Evolutionary conservation across 2,329 filamentous ascomycete genomes (phyloP).

Genomic region (Penicillium fuscoglaucum): DNA sequence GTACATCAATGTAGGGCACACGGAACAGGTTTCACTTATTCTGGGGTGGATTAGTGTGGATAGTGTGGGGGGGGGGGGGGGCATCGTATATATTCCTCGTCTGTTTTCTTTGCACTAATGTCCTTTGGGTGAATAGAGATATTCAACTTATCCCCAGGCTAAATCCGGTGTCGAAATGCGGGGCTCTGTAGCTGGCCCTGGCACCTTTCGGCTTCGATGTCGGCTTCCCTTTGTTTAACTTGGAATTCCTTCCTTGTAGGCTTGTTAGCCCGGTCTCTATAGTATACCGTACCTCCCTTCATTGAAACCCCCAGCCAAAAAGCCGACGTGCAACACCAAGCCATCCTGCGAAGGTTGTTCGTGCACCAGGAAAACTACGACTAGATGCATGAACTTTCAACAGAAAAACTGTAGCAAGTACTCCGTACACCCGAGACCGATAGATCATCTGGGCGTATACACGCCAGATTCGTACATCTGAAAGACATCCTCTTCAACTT

Average conservation of each 20-base stretch:
- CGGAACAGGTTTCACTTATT: background rate
- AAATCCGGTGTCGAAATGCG: background rate
- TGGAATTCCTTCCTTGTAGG: background rate
- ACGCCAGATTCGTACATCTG: too few species aligned
- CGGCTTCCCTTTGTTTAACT: background rate
- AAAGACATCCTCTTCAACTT: too few species aligned
- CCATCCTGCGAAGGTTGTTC: background rate
- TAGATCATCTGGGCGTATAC: too few species aligned
- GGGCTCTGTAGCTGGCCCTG: background rate
- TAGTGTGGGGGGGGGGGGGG: slow-evolving; percentile 51
- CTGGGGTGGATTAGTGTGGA: slow-evolving; percentile 20
- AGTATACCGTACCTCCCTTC: background rate
- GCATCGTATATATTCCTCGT: background rate
- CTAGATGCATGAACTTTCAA: background rate
- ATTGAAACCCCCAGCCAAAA: background rate
- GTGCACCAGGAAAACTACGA: too few species aligned
- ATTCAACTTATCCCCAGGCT: background rate
- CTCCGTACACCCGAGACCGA: too few species aligned
- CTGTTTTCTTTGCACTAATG: background rate
- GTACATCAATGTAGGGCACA: background rate
- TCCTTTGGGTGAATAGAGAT: background rate
- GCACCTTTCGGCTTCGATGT: background rate
- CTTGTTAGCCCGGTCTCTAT: background rate
- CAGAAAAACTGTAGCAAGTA: slow-evolving; percentile 14
- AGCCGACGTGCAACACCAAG: background rate